Evolutionary conservation across 2,329 filamentous ascomycete species (phyloP).

Genomic region (Cryphonectria radicalis): DNA sequence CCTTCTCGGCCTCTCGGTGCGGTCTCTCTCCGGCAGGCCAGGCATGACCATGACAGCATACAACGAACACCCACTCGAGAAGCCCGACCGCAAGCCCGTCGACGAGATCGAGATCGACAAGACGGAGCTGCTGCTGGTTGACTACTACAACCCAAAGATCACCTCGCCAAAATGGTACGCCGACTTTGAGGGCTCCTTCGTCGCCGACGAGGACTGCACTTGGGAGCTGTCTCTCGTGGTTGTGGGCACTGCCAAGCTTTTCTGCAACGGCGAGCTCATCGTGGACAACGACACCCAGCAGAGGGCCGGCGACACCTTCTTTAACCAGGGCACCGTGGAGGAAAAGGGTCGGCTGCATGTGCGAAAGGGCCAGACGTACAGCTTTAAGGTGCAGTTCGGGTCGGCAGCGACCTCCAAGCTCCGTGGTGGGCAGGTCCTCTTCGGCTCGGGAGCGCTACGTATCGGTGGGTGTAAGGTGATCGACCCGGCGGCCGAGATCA

Average conservation of each 20-base stretch:
- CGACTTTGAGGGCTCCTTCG: conserved; percentile 63
- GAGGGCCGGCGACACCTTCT: conserved; percentile 59
- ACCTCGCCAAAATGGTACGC: conserved; percentile 60
- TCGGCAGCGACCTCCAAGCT: conserved; percentile 56
- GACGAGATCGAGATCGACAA: conserved; percentile 54
- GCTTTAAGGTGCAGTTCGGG: conserved; percentile 57
- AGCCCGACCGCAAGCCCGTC: conserved; percentile 51
- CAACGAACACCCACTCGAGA: conserved; percentile 56
- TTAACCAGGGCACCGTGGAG: conserved; percentile 61
- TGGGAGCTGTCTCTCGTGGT: conserved; percentile 72
- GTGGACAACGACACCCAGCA: conserved; percentile 71
- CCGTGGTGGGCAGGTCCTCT: conserved; percentile 52
- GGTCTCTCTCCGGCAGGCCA: conserved; percentile 53
- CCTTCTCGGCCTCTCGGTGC: conserved; percentile 57
- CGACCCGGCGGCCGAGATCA: conserved; percentile 62
- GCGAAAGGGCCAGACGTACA: conserved; percentile 57
- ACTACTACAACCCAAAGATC: conserved; percentile 58
- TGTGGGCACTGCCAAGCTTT: conserved; percentile 67
- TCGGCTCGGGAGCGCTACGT: conserved; percentile 64
- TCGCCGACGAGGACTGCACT: conserved; percentile 61
- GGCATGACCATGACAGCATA: conserved; percentile 68
- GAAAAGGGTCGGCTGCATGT: conserved; percentile 58
- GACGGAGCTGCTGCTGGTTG: conserved; percentile 54
- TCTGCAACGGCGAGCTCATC: conserved; percentile 64
- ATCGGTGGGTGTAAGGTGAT: conserved; percentile 65